Evolutionary conservation across 108 stramenopile species (phyloP), one percentile per base, ranked within the genome.

Genomic region (Mediolabrus comicus): DNA sequence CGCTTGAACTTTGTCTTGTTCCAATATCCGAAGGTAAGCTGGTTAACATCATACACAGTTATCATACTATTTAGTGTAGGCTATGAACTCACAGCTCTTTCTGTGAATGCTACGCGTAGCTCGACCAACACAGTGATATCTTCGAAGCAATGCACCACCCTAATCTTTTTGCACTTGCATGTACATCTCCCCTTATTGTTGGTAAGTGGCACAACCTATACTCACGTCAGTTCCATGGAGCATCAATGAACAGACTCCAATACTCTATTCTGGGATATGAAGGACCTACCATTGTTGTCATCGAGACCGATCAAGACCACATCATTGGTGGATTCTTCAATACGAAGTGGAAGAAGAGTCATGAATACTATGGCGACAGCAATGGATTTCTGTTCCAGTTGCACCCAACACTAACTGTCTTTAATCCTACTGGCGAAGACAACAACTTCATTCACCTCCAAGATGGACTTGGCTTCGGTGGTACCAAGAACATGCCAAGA

Each of bases 381-480:
- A 74, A 64, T 53, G 68, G 53, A 3, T 80, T 80, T 54, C 60
- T 80, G 4, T 80, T 74, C 67, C 69, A 72, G n/a, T 56, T 80
- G 2, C 58, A 28, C 53, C 79, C 79, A 34, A 69, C 73, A 13
- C 62, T 74, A 9, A 58, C 62, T 13, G 67, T 80, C 19, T 80
- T 80, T 43, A 52, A 58, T 35, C 62, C 70, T 16, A 74, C 62
- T 10, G 79, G 79, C 5, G 57, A 46, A 25, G 63, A 74, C 17
- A 66, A 32, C 12, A 80, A 80, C 46, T 80, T 80, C 38, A 62
- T 80, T 38, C 59, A 69, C 29, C 67, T 80, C 12, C 67, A 68
- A 46, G 73, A 80, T 41, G 79, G 79, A 24, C 34, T 80, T 4
- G 79, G 79, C 41, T 80, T 80, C 53, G 79, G 79, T 0, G 79